These are phyloP conservation scores for Xylaria sp. DNA, from an alignment of 2,329 filamentous ascomycete species.

Conservation along the genomic window DNA sequence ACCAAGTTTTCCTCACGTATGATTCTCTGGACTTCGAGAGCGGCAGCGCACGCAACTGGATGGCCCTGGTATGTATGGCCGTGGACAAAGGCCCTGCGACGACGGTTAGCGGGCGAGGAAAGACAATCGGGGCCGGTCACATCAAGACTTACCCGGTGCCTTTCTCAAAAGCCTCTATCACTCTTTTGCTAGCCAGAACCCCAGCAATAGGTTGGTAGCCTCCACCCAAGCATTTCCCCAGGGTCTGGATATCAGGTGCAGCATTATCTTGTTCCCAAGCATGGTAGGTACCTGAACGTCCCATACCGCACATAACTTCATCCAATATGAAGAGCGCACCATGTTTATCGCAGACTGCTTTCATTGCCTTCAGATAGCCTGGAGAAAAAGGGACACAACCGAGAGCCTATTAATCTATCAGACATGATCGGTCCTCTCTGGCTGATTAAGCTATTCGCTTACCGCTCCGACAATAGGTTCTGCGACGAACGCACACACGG, in stretches of 20 bases:
- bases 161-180: slow-evolving; percentile 57
- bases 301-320: slow-evolving; percentile 78
- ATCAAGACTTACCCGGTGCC: slow-evolving; percentile 49
- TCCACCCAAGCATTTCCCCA: slow-evolving; percentile 73
- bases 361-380: slow-evolving; percentile 77
- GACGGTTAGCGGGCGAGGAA: slow-evolving; percentile 1
- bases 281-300: slow-evolving; percentile 67
- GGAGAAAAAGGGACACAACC: slow-evolving; percentile 73
- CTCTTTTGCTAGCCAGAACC: slow-evolving; percentile 62
- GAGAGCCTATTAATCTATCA: slow-evolving; percentile 50
- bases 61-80: slow-evolving; percentile 65
- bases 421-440: not conserved
- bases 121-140: not conserved
- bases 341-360: slow-evolving; percentile 73
- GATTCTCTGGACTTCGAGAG: slow-evolving; percentile 53
- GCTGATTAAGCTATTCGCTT: slow-evolving; percentile 43
- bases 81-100: slow-evolving; percentile 57
- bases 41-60: slow-evolving; percentile 53
- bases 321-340: slow-evolving; percentile 81
- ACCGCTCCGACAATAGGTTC: slow-evolving; percentile 80
- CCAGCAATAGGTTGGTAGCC: slow-evolving; percentile 71
- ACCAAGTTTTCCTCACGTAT: slow-evolving; percentile 50
- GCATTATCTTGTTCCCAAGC: slow-evolving; percentile 68
- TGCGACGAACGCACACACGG: slow-evolving; percentile 76
- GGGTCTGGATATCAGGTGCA: slow-evolving; percentile 71